phyloP scores from a whole-genome alignment of 2,329 filamentous ascomycete species.

The Atkinsonella hypoxylon region DNA sequence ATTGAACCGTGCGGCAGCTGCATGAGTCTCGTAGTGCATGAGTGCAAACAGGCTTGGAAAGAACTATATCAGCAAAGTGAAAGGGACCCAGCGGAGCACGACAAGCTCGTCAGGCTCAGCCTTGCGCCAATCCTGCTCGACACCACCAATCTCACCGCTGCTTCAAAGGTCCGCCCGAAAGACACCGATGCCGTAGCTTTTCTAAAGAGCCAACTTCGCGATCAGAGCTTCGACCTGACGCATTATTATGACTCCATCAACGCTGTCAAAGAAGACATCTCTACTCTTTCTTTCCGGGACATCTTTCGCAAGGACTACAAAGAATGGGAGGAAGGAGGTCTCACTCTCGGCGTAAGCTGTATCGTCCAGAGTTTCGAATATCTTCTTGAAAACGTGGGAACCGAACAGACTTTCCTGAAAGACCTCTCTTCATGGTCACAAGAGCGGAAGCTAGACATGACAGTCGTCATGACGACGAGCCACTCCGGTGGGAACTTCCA shows the following conservation, averaged over 20 bases:
- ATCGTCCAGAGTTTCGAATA: slow-evolving; percentile 52
- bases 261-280: slow-evolving; percentile 56
- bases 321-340: slow-evolving; percentile 50
- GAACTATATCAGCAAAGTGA: slow-evolving; percentile 20
- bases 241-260: slow-evolving; percentile 48
- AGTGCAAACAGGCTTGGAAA: slow-evolving; percentile 47
- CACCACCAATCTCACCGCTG: slow-evolving; percentile 50
- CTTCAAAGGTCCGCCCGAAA: slow-evolving; percentile 51
- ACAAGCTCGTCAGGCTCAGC: slow-evolving; percentile 52
- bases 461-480: slow-evolving; percentile 58
- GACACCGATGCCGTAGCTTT: slow-evolving; percentile 48
- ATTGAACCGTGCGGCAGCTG: slow-evolving; percentile 62
- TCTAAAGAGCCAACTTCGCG: slow-evolving; percentile 38
- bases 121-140: slow-evolving; percentile 64
- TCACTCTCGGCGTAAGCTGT: slow-evolving; percentile 55
- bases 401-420: slow-evolving; percentile 31
- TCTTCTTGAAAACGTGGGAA: slow-evolving; percentile 40
- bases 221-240: slow-evolving; percentile 35
- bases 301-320: slow-evolving; percentile 78
- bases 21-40: slow-evolving; percentile 54
- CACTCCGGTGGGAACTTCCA: slow-evolving; percentile 42
- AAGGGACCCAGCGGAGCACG: slow-evolving; percentile 23
- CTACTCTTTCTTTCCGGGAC: slow-evolving; percentile 47
- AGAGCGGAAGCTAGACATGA: slow-evolving; percentile 50
- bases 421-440: slow-evolving; percentile 39